Evolutionary conservation across 1,139 yeast genomes (phyloP).

Genomic region (Saccharomyces hybrid): DNA sequence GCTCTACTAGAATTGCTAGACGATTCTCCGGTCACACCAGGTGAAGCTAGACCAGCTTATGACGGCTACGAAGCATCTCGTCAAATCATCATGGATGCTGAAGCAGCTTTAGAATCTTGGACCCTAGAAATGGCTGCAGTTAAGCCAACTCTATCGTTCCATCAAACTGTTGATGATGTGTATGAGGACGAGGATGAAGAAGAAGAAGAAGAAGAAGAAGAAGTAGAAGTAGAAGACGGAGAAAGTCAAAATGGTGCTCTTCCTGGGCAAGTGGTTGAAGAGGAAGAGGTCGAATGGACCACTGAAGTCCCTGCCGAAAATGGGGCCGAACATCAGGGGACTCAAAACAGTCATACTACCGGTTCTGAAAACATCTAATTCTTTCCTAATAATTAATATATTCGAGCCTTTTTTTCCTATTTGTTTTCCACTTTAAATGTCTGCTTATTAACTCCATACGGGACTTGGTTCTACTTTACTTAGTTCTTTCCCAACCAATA

Average conservation of each 20-base stretch:
- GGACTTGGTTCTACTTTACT: neutral
- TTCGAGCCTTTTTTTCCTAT: neutral
- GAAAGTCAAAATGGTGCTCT: constrained; percentile 8
- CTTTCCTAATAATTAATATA: neutral
- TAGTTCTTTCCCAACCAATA: neutral
- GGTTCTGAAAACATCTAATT: neutral
- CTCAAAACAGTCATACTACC: neutral
- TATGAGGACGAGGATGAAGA: constrained; percentile 55
- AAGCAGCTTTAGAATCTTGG: constrained; percentile 77
- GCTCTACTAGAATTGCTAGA: constrained; percentile 75
- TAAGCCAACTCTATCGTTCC: constrained; percentile 71
- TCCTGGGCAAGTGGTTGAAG: constrained; percentile 3
- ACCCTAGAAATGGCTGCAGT: constrained; percentile 74
- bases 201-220: constrained; percentile 39
- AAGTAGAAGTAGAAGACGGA: constrained; percentile 12
- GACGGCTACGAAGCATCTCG: constrained; percentile 84
- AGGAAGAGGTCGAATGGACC: constrained; percentile 5
- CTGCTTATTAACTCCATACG: neutral
- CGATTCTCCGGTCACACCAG: constrained; percentile 82
- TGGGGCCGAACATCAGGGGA: neutral
- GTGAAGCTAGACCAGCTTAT: constrained; percentile 83
- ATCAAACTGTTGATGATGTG: constrained; percentile 59
- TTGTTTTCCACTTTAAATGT: neutral
- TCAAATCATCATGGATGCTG: constrained; percentile 80
- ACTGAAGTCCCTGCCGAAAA: neutral